Conservation (phyloP, 768 basidiomycete genomes). For the Boletus reticuloceps region DNA sequence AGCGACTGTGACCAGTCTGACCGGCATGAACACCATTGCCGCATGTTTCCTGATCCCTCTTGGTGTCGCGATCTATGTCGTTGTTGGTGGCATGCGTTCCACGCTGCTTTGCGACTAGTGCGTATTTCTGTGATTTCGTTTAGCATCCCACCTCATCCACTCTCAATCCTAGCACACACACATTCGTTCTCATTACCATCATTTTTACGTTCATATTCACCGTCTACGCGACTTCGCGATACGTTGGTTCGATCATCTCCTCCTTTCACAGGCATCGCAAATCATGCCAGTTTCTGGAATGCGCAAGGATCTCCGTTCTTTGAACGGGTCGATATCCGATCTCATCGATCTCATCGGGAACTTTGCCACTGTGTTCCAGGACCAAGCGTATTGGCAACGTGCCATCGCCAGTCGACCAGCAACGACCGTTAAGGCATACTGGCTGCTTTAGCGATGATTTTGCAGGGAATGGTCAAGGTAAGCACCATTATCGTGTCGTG, state of each 20-base stretch:
- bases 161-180: constrained; percentile 63
- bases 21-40: constrained; percentile 87
- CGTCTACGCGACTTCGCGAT: constrained; percentile 74
- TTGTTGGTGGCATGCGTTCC: constrained; percentile 84
- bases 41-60: constrained; percentile 90
- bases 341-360: constrained; percentile 89
- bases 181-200: constrained; percentile 81
- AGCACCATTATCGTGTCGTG: background rate
- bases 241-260: constrained; percentile 82
- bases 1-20: constrained; percentile 84
- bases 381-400: constrained; percentile 87
- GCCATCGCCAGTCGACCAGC: constrained; percentile 86
- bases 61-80: constrained; percentile 85
- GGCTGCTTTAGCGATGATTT: constrained; percentile 57
- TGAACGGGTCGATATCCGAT: constrained; percentile 76
- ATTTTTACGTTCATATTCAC: constrained; percentile 77
- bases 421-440: constrained; percentile 87
- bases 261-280: constrained; percentile 60
- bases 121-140: constrained; percentile 23
- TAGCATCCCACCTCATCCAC: background rate
- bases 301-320: constrained; percentile 81
- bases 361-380: constrained; percentile 63
- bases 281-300: constrained; percentile 67
- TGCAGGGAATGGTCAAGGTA: constrained; percentile 64
- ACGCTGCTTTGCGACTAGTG: constrained; percentile 86